Evolutionary conservation across 2,329 filamentous ascomycete species (phyloP).

Genomic region (Aureobasidium sp.): DNA sequence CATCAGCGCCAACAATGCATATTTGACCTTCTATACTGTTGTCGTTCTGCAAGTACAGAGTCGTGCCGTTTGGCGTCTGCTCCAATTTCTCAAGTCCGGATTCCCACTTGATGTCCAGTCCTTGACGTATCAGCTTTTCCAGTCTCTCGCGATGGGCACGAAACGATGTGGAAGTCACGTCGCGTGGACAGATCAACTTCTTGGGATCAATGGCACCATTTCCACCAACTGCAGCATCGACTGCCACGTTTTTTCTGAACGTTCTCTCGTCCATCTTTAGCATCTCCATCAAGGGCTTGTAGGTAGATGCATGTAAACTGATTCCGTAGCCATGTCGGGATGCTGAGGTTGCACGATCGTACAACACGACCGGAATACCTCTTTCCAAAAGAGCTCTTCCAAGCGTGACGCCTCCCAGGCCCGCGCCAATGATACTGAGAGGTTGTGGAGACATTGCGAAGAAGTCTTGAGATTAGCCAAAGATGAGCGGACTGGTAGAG

Average conservation of each 20-base stretch:
- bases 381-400: slow-evolving; percentile 26
- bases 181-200: neutral
- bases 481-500: neutral
- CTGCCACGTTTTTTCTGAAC: slow-evolving; percentile 26
- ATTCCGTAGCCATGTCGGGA: slow-evolving; percentile 31
- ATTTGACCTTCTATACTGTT: slow-evolving; percentile 10
- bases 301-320: slow-evolving; percentile 27
- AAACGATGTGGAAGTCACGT: slow-evolving; percentile 18
- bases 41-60: slow-evolving; percentile 12
- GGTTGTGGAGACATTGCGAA: slow-evolving; percentile 22
- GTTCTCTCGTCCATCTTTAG: slow-evolving; percentile 25
- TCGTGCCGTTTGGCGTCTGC: neutral
- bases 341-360: slow-evolving; percentile 24
- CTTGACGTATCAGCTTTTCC: slow-evolving; percentile 28
- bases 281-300: slow-evolving; percentile 24
- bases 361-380: slow-evolving; percentile 26
- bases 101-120: slow-evolving; percentile 29
- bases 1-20: slow-evolving; percentile 30
- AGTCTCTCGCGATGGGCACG: slow-evolving; percentile 29
- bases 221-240: slow-evolving; percentile 24
- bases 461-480: neutral
- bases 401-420: slow-evolving; percentile 36
- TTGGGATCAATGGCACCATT: slow-evolving; percentile 17
- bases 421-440: slow-evolving; percentile 38
- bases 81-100: slow-evolving; percentile 19